phyloP scores from a whole-genome alignment of 768 basidiomycete species.

The Termitomyces sp. region DNA sequence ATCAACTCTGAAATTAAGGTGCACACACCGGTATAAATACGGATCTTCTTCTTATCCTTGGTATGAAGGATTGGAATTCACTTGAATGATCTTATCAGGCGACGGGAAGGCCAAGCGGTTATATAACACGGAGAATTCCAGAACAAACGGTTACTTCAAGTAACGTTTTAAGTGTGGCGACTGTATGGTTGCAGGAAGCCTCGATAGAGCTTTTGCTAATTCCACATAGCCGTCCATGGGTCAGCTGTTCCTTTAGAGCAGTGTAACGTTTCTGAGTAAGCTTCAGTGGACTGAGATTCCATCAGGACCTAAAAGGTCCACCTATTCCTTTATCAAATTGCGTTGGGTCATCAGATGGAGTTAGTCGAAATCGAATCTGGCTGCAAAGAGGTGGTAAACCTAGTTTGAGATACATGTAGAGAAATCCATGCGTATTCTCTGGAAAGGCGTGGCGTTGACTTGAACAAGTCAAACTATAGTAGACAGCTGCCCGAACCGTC shows the following conservation, averaged over 20 bases:
- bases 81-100: background rate
- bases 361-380: background rate
- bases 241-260: background rate
- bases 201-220: background rate
- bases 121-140: background rate
- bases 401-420: background rate
- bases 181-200: no score
- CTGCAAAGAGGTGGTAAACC: background rate
- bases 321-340: background rate
- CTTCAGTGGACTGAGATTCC: background rate
- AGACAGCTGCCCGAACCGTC: no score
- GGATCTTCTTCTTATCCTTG: no score
- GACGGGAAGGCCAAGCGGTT: background rate
- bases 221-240: background rate
- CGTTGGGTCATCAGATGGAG: background rate
- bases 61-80: no score
- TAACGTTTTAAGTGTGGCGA: no score
- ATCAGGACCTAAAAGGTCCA: background rate
- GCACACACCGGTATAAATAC: background rate
- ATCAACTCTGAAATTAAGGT: background rate
- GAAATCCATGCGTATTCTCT: background rate
- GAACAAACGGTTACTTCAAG: conserved; percentile 1
- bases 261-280: background rate
- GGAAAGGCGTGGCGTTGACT: no score
- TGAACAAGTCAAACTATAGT: no score